Percentiles rank a stretch among this genome's conserved stretches.
phyloP scores from a whole-genome alignment of 1,284 basidiomycete genomes.

The Leccinum holopus region DNA sequence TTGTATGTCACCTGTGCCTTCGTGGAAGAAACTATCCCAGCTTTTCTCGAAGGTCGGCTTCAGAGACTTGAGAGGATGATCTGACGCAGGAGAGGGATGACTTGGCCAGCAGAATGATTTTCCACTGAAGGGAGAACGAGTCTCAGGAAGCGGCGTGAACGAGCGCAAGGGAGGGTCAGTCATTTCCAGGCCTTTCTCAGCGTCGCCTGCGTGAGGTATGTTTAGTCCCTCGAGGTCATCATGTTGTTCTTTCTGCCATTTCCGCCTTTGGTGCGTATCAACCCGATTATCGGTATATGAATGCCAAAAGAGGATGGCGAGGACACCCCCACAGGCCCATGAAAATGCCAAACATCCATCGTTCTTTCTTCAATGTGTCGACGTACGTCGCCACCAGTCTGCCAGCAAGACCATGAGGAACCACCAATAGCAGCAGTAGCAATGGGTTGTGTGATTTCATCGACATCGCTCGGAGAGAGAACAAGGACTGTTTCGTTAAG shows the following conservation, averaged over 20 bases:
- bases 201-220: constrained; percentile 23
- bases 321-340: constrained; percentile 73
- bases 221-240: constrained; percentile 45
- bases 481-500: constrained; percentile 75
- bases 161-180: constrained; percentile 39
- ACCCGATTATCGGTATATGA: constrained; percentile 52
- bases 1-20: too few species aligned
- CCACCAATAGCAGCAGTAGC: constrained; percentile 77
- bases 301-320: constrained; percentile 65
- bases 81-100: constrained; percentile 22
- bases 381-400: constrained; percentile 75
- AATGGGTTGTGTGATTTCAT: constrained; percentile 79
- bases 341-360: constrained; percentile 80
- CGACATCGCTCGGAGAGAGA: constrained; percentile 65
- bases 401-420: constrained; percentile 66
- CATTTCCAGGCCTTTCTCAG: too few species aligned
- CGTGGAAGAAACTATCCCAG: constrained; percentile 52
- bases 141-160: constrained; percentile 50
- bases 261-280: constrained; percentile 47
- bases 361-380: constrained; percentile 72
- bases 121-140: constrained; percentile 35
- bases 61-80: constrained; percentile 33
- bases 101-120: too few species aligned
- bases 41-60: constrained; percentile 41
- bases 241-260: constrained; percentile 54